These are phyloP conservation scores for Fusarium foetens DNA, from an alignment of 2,329 filamentous ascomycete species.

Conservation along the genomic window DNA sequence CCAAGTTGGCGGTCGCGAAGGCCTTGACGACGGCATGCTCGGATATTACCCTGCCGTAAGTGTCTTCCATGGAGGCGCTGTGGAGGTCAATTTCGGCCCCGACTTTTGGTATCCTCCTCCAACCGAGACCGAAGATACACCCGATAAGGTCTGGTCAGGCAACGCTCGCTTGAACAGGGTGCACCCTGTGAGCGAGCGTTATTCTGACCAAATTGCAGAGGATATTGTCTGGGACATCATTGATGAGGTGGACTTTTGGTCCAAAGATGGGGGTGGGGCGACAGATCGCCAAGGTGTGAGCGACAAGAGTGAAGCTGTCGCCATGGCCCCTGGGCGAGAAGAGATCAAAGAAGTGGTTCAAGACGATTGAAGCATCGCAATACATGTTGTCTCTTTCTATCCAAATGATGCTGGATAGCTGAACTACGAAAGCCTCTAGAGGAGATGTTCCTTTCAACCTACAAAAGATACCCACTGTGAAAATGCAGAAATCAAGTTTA, in stretches of 20 bases:
- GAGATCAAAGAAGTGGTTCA: slow-evolving; percentile 75
- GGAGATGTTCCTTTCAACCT: background rate
- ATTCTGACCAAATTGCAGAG: slow-evolving; percentile 92
- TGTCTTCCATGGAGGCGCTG: slow-evolving; percentile 89
- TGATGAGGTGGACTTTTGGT: slow-evolving; percentile 93
- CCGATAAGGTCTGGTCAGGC: slow-evolving; percentile 55
- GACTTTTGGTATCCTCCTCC: slow-evolving; percentile 90
- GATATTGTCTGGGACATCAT: slow-evolving; percentile 93
- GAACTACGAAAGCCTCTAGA: background rate
- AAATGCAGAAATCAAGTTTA: slow-evolving; percentile 31
- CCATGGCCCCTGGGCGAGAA: slow-evolving; percentile 58
- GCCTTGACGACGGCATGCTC: slow-evolving; percentile 92
- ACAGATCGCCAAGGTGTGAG: slow-evolving; percentile 58
- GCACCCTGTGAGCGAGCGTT: slow-evolving; percentile 78
- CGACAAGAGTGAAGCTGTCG: slow-evolving; percentile 56
- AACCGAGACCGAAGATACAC: slow-evolving; percentile 60
- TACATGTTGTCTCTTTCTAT: background rate
- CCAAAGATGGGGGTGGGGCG: slow-evolving; percentile 70
- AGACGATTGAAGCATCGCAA: slow-evolving; percentile 60
- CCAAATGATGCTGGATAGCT: background rate
- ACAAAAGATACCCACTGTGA: slow-evolving; percentile 46
- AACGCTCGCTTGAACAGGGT: slow-evolving; percentile 50
- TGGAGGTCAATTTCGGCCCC: slow-evolving; percentile 93
- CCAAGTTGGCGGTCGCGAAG: slow-evolving; percentile 81
- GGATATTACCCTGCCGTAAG: slow-evolving; percentile 96